Base-by-base conservation (phyloP, 495 filamentous ascomycete genomes). In the Neurospora discreta region DNA sequence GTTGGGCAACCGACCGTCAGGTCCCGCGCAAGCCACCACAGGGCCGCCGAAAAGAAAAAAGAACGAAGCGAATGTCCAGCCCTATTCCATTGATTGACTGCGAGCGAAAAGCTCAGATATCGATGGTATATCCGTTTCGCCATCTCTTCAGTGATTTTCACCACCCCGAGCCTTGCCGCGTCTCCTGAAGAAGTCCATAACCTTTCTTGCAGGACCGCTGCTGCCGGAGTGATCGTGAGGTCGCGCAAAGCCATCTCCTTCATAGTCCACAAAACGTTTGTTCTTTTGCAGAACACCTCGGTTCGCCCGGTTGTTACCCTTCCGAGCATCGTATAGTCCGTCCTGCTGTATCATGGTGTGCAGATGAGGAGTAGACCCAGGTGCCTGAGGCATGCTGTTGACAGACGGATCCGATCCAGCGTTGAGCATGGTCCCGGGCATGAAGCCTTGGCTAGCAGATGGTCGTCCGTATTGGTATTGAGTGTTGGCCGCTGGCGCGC, bases 161-260 rank as follows among this genome's bases (percentile, higher is more conserved):
- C 88, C 90, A 71, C 84, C 88, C 72, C 90, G 82, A 68, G 91
- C 93, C 80, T 89, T 93, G 40, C 93, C 93, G 73, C 94, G 87
- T 78, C 94, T 84, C 76, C 95, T 87, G 84, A 99, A 99, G 81
- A 97, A 95, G 81, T 98, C 95, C 95, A 99, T 99, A 68, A 99
- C 95, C 76, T 92, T 90, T 75, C 92, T 89, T 20, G 94, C 93
- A 18, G 93, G 91, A 41, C 93, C 92, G 71, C 88, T 92, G 77
- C 91, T 95, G 39, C 95, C 95, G 5, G 88, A 90, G 79, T 93
- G 89, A 70, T 87, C 84, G 65, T 80, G 81, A 16, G 90, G 87
- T 9, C 89, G 80, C 43, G 82, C 68, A 88, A 85, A 71, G 90
- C 89, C 69, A 89, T 88, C 75, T 97, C 94, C 77, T 94, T 97